A percentile compares a stretch with the other conserved stretches of the same genome.
Evolutionary conservation across 352 stramenopile species (phyloP).

Genomic region (Pythium guiyangense): DNA sequence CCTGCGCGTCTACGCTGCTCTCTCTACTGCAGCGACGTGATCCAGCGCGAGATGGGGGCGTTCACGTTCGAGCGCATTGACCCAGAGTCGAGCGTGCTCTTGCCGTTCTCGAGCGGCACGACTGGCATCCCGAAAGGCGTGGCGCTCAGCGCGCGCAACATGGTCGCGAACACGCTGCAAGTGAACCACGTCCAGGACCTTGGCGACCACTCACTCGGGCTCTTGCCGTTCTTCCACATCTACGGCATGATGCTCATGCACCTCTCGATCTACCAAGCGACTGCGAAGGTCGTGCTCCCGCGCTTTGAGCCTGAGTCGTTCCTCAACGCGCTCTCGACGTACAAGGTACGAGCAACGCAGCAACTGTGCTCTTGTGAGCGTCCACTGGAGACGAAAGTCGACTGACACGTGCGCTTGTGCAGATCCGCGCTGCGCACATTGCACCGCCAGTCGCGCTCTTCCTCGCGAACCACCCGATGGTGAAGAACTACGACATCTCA

Average conservation of each 20-base stretch:
- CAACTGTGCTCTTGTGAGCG: neutral
- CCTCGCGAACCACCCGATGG: constrained; percentile 28
- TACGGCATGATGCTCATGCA: constrained; percentile 88
- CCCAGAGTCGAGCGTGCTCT: constrained; percentile 39
- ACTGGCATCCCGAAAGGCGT: constrained; percentile 88
- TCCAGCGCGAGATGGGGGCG: constrained; percentile 28
- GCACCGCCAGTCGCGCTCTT: constrained; percentile 47
- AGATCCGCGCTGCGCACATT: constrained; percentile 51
- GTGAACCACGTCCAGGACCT: constrained; percentile 62
- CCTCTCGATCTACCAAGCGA: constrained; percentile 72
- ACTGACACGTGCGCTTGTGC: neutral
- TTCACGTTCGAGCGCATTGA: constrained; percentile 52
- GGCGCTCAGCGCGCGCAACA: constrained; percentile 83
- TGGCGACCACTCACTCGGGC: constrained; percentile 35
- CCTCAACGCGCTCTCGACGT: constrained; percentile 64
- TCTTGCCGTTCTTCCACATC: constrained; percentile 96
- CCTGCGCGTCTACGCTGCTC: neutral
- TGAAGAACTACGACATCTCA: constrained; percentile 91
- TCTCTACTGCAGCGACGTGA: constrained; percentile 27
- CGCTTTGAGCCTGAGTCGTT: constrained; percentile 90
- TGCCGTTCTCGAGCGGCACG: constrained; percentile 94
- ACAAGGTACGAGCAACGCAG: constrained; percentile 27
- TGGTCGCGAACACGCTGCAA: too few species aligned
- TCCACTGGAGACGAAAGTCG: neutral
- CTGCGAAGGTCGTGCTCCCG: constrained; percentile 84